phyloP scores from a whole-genome alignment of 306 rosid species.

The Luffa acutangula region DNA sequence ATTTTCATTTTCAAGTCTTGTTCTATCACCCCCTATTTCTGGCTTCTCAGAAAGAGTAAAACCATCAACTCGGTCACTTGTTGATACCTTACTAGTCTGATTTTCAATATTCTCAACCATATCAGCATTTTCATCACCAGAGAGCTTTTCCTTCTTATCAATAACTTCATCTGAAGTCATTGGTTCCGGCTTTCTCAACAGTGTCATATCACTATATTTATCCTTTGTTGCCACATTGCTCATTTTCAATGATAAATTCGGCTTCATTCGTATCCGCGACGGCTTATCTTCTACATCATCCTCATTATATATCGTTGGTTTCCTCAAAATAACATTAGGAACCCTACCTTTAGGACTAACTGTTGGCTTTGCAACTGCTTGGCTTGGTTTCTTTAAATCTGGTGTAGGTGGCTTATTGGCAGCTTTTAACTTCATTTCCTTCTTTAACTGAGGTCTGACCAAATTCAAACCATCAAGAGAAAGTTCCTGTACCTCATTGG shows the following conservation, averaged over 20 bases:
- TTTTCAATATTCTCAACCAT: conserved; percentile 20
- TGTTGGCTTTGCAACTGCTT: conserved; percentile 18
- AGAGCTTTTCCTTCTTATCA: conserved; percentile 21
- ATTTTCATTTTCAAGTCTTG: conserved; percentile 14
- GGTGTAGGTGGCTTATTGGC: conserved; percentile 28
- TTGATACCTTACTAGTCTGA: conserved; percentile 25
- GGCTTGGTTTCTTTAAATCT: conserved; percentile 39
- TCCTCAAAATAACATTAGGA: conserved; percentile 79
- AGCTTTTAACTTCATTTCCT: conserved; percentile 35
- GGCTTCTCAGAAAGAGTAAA: conserved; percentile 49
- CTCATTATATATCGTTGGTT: conserved; percentile 41
- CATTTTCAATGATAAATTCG: conserved; percentile 60
- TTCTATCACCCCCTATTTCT: conserved; percentile 7
- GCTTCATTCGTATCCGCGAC: conserved; percentile 50
- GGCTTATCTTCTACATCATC: conserved; percentile 30
- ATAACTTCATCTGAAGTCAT: conserved; percentile 15
- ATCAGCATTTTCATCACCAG: conserved; percentile 18
- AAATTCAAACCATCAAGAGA: conserved; percentile 63
- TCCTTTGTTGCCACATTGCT: conserved; percentile 33
- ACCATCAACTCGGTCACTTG: conserved; percentile 14
- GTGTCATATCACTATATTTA: conserved; percentile 63
- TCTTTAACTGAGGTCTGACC: conserved; percentile 57
- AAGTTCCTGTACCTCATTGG: conserved; percentile 49
- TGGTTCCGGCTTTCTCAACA: conserved; percentile 73
- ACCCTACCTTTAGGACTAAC: conserved; percentile 32